Evolutionary conservation across 1,284 basidiomycete species (phyloP).

Genomic region (Inonotus obliquus): DNA sequence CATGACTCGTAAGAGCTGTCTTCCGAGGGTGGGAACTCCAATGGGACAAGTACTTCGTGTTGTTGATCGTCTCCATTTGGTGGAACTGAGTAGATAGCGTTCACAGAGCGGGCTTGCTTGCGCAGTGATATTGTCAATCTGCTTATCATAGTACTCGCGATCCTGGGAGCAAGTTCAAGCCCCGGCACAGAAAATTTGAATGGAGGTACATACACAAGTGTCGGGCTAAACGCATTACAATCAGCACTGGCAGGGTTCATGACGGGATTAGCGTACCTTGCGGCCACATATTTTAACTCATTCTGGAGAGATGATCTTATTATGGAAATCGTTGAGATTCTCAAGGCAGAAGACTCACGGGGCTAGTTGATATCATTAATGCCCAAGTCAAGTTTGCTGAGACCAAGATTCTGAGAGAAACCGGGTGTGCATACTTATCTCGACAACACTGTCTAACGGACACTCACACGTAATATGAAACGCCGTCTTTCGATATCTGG

Average conservation of each 20-base stretch:
- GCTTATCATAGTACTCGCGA: conserved; percentile 6
- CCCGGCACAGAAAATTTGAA: not conserved
- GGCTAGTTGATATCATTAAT: not conserved
- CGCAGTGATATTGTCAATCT: conserved; percentile 5
- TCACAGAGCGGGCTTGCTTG: not conserved
- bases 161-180: not conserved
- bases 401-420: not conserved
- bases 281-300: not conserved
- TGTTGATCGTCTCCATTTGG: too few relatives aligned
- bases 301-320: not conserved
- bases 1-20: too few relatives aligned
- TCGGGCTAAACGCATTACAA: not conserved
- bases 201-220: not conserved
- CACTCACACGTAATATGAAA: not conserved
- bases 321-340: not conserved
- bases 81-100: too few relatives aligned
- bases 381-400: conserved; percentile 3
- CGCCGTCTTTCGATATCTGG: not conserved
- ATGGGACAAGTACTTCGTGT: too few relatives aligned
- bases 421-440: not conserved
- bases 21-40: too few relatives aligned
- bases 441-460: not conserved
- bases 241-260: not conserved
- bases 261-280: not conserved
- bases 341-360: not conserved